Evolutionary conservation across 2,329 filamentous ascomycete genomes (phyloP), one percentile per base, ranked within the genome.

Genomic region (Phaeosphaeria sp.): DNA sequence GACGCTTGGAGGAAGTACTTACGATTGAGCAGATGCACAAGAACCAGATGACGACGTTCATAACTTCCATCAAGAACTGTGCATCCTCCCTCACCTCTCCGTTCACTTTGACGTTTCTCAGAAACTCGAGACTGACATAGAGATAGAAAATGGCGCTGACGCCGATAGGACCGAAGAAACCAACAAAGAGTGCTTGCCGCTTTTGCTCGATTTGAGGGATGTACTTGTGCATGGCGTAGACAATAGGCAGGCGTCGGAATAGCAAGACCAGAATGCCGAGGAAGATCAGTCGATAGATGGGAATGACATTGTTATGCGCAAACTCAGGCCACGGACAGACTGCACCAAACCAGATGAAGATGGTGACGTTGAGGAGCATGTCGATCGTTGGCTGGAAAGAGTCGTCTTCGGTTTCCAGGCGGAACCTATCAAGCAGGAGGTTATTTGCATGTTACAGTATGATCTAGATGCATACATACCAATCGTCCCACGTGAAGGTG

Each of bases 381-480:
- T 97, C 93, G 46, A 97, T 91, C 0, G 93, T 97, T 0, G 93
- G 93, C 73, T 97, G 93, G n/a, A 97, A 84, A 1, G 91, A 93
- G 74, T 97, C 94, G 66, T 97, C 93, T 67, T 90, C 81, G 0
- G 93, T 97, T 75, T 96, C 91, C 1, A 94, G 81, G 0, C 93
- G 89, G 77, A 97, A 97, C 92, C 40, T 43, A 43, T 43, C 17
- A 20, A n/a, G 8, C 11, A 3, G 92, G 96, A 77, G 96, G 92
- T 73, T 82, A 83, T 46, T 33, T 30, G 22, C n/a, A n/a, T n/a
- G n/a, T n/a, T n/a, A n/a, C n/a, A n/a, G n/a, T n/a, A n/a, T n/a
- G n/a, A n/a, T n/a, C n/a, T 36, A 3, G 15, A 3, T 11, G n/a
- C 6, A 17, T 27, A 11, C 40, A 18, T 43, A 43, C 40, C 25